These are phyloP conservation scores for Zelonia costaricensis DNA, from an alignment of 208 protist genomes.

Conservation along the genomic window DNA sequence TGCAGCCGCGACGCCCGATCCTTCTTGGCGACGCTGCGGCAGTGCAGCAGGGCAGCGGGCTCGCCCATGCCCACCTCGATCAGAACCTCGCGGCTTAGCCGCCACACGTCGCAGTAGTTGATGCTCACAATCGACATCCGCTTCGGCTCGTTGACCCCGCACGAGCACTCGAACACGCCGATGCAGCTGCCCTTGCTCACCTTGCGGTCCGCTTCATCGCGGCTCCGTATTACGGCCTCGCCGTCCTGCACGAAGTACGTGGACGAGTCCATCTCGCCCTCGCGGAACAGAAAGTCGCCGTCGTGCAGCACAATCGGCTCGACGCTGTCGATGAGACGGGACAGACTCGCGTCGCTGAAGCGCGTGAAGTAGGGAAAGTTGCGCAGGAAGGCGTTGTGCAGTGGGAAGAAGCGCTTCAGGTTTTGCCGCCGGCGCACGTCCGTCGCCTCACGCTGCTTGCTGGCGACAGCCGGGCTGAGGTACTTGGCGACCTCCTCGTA, in stretches of 20 bases:
- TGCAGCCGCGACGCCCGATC: conserved; percentile 59
- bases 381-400: conserved; percentile 72
- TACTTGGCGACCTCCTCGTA: conserved; percentile 78
- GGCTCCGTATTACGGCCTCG: conserved; percentile 52
- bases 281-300: conserved; percentile 67
- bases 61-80: conserved; percentile 88
- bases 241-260: conserved; percentile 89
- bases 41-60: conserved; percentile 79
- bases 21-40: conserved; percentile 64
- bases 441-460: conserved; percentile 83
- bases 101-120: conserved; percentile 91
- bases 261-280: conserved; percentile 67
- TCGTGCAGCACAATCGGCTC: conserved; percentile 88
- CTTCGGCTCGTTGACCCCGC: conserved; percentile 84
- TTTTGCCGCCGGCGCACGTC: conserved; percentile 83
- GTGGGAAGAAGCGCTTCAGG: conserved; percentile 80
- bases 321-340: conserved; percentile 57
- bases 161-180: conserved; percentile 88
- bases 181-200: conserved; percentile 75
- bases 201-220: conserved; percentile 27
- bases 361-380: conserved; percentile 79
- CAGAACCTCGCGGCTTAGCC: conserved; percentile 64
- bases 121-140: conserved; percentile 68
- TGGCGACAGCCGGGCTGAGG: conserved; percentile 74
- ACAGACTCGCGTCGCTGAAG: conserved; percentile 63